Base-by-base conservation (phyloP, 495 filamentous ascomycete genomes). In the Halenospora varia region DNA sequence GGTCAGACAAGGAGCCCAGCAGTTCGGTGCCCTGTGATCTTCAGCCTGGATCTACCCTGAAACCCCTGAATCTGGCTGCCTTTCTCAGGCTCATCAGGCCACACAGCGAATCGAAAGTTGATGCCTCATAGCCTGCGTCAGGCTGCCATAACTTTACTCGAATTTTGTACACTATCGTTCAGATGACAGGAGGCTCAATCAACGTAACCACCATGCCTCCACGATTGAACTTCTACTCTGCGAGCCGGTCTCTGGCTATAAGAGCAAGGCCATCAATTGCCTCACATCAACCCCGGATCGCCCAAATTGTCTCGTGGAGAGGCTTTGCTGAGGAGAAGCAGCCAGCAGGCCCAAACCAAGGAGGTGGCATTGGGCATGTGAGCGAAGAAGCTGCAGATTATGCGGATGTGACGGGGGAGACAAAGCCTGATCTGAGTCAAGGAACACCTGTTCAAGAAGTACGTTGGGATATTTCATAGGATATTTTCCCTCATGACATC, bases 391-490 rank as follows among this genome's bases (percentile, higher is more conserved):
- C 85, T 19, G 79, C 80, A 42, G 76, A 79, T 57, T 75, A 79
- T 24, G 75, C 73, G 10, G 73, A 76, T 44, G 78, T 84, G 25
- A 84, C 75, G 59, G 76, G 85, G 39, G 74, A 74, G 55, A 66
- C 64, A 23, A 66, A 68, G 11, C 86, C 84, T 8, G 84, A 88
- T 56, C 61, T 88, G 47, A 77, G 82, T 46, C 85, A 88, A 64
- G 84, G 86, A 9, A 83, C 84, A 26, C 82, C 81, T 2, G 75
- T 88, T 59, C 71, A 80, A 65, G 86, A 88, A 71, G 86, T 88
- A 65, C 51, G 76, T 69, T 59, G 51, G 0, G 11, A 26, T 10
- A 39, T 25, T 44, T 0, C 10, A 2, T 17, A 62, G 53, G 19
- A 23, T 42, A 44, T 45, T 13, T 49, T 2, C 3, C 23, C 20